Base-by-base conservation (phyloP, 441 rosid genomes). In the Daphne laureola region DNA sequence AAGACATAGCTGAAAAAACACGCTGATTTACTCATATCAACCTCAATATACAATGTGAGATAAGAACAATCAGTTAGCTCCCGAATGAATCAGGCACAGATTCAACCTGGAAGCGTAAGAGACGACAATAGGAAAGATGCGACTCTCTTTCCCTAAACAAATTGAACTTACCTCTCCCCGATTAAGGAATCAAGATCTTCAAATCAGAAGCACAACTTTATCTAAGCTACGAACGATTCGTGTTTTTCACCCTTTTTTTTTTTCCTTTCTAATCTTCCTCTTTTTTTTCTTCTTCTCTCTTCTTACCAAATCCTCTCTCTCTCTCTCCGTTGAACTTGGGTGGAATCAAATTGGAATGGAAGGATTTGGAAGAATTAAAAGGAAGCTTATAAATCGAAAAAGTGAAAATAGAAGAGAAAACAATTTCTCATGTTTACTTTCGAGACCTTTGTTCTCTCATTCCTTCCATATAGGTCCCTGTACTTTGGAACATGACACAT, bases 131-230 rank as follows among this genome's bases (percentile, higher is more conserved):
- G 17, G 38, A 48, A 16, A 42, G 16, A 31, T 9, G 12, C 8
- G 0, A 18, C 40, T 25, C 36, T 23, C 3, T 9, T n/a, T 25
- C 36, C 46, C 14, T 6, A 12, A 53, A 17, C 27, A 16, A 47
- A 38, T 0, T 17, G 14, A 57, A 55, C 75, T 45, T 54, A 57
- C 64, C 63, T 49, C 23, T 14, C 16, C n/a, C 11, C 17, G 59
- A 54, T 58, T 71, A 69, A 57, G 57, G 65, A 67, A 67, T 49
- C 63, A 55, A 67, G 87, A 81, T 78, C 80, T 70, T 15, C 41
- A 56, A 62, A 63, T 49, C 60, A 49, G 21, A 62, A 51, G 40
- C 47, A 12, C 14, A 40, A 25, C 23, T 54, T 16, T 42, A 46
- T 35, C 51, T 47, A 35, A 17, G 41, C 23, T 58, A 50, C 72